Evolutionary conservation across 805 yeast species (phyloP), one percentile per base, ranked within the genome.

Genomic region (Candida incommunis): DNA sequence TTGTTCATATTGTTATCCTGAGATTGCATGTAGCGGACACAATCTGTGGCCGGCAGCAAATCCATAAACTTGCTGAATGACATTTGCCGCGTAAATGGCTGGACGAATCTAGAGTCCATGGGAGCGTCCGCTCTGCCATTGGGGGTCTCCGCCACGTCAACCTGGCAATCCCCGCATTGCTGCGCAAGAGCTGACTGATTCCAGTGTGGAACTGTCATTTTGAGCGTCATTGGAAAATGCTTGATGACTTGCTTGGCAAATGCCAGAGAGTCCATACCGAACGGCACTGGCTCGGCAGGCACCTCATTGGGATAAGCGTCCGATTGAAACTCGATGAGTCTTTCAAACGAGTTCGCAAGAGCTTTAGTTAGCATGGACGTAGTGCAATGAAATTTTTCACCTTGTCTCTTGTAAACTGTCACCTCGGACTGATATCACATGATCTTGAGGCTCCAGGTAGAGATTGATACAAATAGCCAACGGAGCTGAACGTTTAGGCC

Each of bases 41-140:
- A 31, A 3, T 41, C 40, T 1, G 40, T 41, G 23, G 37, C 46
- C 11, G 44, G 42, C 18, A 61, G 45, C 16, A 43, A 22, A 3
- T 49, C 46, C 13, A 61, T 37, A 26, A 64, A 53, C 41, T 54
- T 52, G 1, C 43, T 22, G 11, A 57, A 52, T 1, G 55, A 48
- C 54, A 59, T 49, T 2, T 44, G 42, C 7, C 44, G 43, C 2
- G 52, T 45, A 44, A 50, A 48, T 3, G 69, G 69, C 46, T 61
- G 53, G 9, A 60, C 63, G 49, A 65, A 65, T 22, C 31, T 26
- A 15, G 43, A 46, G 11, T 54, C 54, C 3, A 59, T 47, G 2
- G 68, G 68, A 1, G 69, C 46, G 42, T 65, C 69, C 1, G 69
- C 69, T 42, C 62, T 61, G 3, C 69, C 67, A 20, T 45, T 40